phyloP scores from a whole-genome alignment of 805 yeast genomes.

The Kregervanrija delftensis region DNA sequence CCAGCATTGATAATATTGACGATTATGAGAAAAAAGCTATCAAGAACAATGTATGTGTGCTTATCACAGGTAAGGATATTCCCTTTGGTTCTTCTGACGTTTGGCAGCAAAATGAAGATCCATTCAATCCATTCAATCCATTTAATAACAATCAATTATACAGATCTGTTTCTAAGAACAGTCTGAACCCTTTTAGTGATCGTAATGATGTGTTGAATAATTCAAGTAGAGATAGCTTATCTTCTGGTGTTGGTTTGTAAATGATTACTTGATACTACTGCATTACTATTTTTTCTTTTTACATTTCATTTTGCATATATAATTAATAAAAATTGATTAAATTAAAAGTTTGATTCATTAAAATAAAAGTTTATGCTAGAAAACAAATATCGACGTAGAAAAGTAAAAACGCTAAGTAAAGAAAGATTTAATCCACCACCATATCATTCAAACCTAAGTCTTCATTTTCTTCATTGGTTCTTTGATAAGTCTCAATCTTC shows the following conservation, averaged over 20 bases:
- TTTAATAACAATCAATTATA: slow-evolving; percentile 7
- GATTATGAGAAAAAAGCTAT: not conserved
- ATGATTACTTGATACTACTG: no score
- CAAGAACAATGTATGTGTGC: no score
- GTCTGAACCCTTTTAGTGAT: slow-evolving; percentile 25
- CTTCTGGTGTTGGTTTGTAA: not conserved
- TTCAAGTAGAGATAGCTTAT: not conserved
- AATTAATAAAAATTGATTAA: no score
- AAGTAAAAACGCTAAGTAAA: not conserved
- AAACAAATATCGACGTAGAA: not conserved
- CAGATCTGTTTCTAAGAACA: slow-evolving; percentile 20
- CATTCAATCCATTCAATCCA: slow-evolving; percentile 15
- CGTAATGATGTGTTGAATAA: not conserved
- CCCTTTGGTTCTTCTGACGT: no score
- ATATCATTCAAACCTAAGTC: slow-evolving; percentile 73
- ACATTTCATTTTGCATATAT: no score
- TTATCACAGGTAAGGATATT: no score
- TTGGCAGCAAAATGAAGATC: slow-evolving; percentile 4
- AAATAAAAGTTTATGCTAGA: not conserved
- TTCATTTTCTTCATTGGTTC: slow-evolving; percentile 86
- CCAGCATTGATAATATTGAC: not conserved
- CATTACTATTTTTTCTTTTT: no score
- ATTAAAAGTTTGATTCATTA: no score
- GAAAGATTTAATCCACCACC: slow-evolving; percentile 9
- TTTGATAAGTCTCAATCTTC: slow-evolving; percentile 83